phyloP scores from a whole-genome alignment of 2,329 filamentous ascomycete genomes.

The Cladosporium cucumerinum region DNA sequence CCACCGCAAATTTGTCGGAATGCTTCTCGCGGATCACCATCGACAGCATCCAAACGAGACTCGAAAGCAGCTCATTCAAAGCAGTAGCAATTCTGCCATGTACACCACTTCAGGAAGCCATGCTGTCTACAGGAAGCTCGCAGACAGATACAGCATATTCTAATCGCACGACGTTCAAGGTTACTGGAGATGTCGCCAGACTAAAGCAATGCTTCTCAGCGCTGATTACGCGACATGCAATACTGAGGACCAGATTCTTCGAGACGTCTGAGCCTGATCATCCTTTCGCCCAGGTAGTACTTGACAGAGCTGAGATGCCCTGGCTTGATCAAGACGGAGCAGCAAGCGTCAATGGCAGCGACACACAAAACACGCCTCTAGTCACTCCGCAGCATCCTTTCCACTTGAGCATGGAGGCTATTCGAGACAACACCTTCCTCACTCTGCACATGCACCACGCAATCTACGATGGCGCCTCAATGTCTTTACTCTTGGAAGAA shows the following conservation, averaged over 20 bases:
- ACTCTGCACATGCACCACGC: conserved; percentile 69
- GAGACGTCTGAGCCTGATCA: conserved; percentile 58
- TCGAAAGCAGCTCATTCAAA: not conserved
- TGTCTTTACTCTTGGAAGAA: conserved; percentile 66
- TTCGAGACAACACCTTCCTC: not conserved
- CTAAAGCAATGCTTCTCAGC: conserved; percentile 61
- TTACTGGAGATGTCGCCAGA: conserved; percentile 49
- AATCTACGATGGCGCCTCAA: conserved; percentile 79
- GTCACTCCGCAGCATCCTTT: conserved; percentile 2
- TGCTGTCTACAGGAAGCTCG: conserved; percentile 62
- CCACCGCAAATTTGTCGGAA: not conserved
- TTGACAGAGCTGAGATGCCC: conserved; percentile 47
- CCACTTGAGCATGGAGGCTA: not conserved
- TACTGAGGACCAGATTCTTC: conserved; percentile 73
- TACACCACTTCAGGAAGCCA: conserved; percentile 82
- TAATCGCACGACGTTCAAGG: conserved; percentile 66
- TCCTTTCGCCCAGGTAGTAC: conserved; percentile 70
- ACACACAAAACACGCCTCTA: not conserved
- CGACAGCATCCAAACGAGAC: not conserved
- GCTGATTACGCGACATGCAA: conserved; percentile 66
- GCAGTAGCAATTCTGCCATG: conserved; percentile 64
- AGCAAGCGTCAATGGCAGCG: too few species aligned
- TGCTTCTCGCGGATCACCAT: not conserved
- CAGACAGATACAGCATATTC: conserved; percentile 58
- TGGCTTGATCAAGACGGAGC: conserved; percentile 34